Conservation (phyloP, 2,329 filamentous ascomycete genomes). For the Hortaea werneckii region DNA sequence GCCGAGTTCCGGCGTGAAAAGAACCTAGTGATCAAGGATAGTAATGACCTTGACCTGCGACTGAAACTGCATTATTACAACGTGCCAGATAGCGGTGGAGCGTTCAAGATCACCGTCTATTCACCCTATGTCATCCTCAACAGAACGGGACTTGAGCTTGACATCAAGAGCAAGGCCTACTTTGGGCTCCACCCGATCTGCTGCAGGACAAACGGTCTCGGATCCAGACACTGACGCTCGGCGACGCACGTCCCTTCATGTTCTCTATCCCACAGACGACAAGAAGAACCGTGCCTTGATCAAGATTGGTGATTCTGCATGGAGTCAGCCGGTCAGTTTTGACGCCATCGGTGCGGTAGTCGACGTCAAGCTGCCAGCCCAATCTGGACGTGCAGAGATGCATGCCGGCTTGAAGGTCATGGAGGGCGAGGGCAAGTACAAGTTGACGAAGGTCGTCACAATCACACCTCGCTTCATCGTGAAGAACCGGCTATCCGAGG, state of each 20-base stretch:
- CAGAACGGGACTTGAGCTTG: constrained; percentile 82
- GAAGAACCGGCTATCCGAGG: constrained; percentile 84
- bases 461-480: constrained; percentile 86
- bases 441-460: constrained; percentile 90
- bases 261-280: constrained; percentile 88
- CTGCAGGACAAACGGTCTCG: constrained; percentile 55
- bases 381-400: constrained; percentile 65
- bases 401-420: constrained; percentile 82
- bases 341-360: constrained; percentile 92
- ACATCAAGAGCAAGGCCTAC: constrained; percentile 80
- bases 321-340: constrained; percentile 97
- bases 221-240: constrained; percentile 46
- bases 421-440: constrained; percentile 93
- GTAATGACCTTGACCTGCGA: constrained; percentile 65
- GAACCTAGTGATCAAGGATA: constrained; percentile 71
- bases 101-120: constrained; percentile 91
- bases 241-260: constrained; percentile 86
- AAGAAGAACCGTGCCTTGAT: constrained; percentile 82
- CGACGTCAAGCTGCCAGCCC: constrained; percentile 72
- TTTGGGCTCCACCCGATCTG: constrained; percentile 72
- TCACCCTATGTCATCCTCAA: constrained; percentile 93
- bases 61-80: constrained; percentile 84
- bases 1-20: constrained; percentile 84
- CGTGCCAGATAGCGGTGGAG: constrained; percentile 83
- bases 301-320: constrained; percentile 79